Evolutionary conservation across 2,329 filamentous ascomycete species (phyloP).

Genomic region (Cladosporium austrohemisphaericum): DNA sequence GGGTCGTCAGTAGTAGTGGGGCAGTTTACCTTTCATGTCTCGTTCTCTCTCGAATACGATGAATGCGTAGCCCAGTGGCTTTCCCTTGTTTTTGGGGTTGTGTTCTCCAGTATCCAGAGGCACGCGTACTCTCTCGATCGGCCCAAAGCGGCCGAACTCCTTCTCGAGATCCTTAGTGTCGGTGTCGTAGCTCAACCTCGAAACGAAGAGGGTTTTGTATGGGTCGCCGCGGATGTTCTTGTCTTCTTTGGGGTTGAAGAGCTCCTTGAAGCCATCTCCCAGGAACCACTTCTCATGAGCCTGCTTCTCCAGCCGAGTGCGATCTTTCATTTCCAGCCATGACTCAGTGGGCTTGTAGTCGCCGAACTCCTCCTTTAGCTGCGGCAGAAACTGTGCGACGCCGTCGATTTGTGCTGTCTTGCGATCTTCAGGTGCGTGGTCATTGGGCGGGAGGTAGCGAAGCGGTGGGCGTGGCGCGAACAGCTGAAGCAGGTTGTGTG

Average conservation of each 20-base stretch:
- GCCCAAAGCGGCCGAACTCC: conserved; percentile 89
- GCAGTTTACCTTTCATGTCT: conserved; percentile 88
- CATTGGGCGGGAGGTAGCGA: conserved; percentile 79
- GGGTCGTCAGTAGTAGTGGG: conserved; percentile 5
- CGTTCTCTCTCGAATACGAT: conserved; percentile 95
- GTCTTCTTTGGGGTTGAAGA: conserved; percentile 80
- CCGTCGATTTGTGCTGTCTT: conserved; percentile 70
- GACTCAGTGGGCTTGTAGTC: conserved; percentile 84
- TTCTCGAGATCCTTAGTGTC: conserved; percentile 86
- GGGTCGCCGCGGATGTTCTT: conserved; percentile 87
- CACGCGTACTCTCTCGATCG: conserved; percentile 77
- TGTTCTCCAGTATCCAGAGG: conserved; percentile 79
- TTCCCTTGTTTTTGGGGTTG: conserved; percentile 58
- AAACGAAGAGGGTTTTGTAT: conserved; percentile 91
- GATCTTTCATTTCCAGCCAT: conserved; percentile 83
- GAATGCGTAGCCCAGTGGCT: conserved; percentile 91
- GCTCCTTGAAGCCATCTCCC: conserved; percentile 58
- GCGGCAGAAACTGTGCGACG: conserved; percentile 69
- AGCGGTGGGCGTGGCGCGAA: conserved; percentile 92
- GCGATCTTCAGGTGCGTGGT: conserved; percentile 78
- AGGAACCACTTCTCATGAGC: conserved; percentile 61
- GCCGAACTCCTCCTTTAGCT: conserved; percentile 72
- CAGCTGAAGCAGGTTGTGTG: conserved; percentile 84
- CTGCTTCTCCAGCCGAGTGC: conserved; percentile 77
- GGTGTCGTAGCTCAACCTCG: conserved; percentile 82